phyloP scores from a whole-genome alignment of 2,329 filamentous ascomycete species.

The Fusarium sp. region DNA sequence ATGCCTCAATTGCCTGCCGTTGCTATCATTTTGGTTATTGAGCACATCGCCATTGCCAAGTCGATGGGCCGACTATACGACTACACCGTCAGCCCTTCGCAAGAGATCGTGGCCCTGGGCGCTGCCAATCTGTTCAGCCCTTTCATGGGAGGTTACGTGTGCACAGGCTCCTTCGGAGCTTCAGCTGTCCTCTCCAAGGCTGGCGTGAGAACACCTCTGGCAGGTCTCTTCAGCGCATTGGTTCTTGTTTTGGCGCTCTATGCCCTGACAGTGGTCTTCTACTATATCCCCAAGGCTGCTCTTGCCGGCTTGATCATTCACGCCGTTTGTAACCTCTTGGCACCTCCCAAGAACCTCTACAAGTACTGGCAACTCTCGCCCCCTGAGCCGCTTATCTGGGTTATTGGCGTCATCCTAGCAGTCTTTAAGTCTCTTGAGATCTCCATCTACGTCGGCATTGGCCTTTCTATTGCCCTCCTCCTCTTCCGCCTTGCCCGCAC shows the following conservation, averaged over 20 bases:
- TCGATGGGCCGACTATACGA: conserved; percentile 84
- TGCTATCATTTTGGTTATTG: conserved; percentile 82
- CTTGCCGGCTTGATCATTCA: conserved; percentile 85
- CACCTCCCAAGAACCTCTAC: conserved; percentile 78
- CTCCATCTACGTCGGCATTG: conserved; percentile 63
- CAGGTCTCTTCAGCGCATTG: conserved; percentile 80
- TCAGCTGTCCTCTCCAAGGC: conserved; percentile 89
- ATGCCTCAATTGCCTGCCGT: conserved; percentile 75
- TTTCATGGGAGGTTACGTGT: conserved; percentile 71
- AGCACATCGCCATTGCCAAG: conserved; percentile 87
- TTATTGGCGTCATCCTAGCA: conserved; percentile 74
- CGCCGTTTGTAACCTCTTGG: conserved; percentile 81
- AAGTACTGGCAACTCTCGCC: conserved; percentile 84
- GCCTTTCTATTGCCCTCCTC: conserved; percentile 56
- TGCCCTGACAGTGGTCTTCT: conserved; percentile 81
- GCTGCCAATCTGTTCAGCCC: conserved; percentile 81
- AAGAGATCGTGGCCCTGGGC: conserved; percentile 83
- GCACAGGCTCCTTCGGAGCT: conserved; percentile 65
- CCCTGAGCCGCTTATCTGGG: conserved; percentile 79
- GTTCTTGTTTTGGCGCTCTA: conserved; percentile 84
- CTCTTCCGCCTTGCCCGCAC: conserved; percentile 60
- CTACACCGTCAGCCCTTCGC: conserved; percentile 82
- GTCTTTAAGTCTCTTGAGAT: conserved; percentile 63
- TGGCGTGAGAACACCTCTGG: conserved; percentile 82
- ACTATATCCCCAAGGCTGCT: conserved; percentile 79